Conservation (phyloP, 1,139 yeast genomes). For the Petasospora rhodanensis region DNA sequence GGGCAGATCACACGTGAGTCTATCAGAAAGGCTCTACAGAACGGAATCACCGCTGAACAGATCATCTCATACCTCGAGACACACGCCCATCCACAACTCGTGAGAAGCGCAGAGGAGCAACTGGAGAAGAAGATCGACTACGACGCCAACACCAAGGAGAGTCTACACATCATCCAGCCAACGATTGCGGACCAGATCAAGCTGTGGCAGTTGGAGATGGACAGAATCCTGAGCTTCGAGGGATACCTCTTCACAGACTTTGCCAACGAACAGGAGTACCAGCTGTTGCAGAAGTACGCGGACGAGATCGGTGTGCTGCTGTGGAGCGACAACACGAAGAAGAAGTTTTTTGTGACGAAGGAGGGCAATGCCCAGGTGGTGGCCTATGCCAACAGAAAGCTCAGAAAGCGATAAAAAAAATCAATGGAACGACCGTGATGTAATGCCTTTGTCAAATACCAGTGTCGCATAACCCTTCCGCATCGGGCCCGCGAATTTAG, state of each 20-base stretch:
- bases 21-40: constrained; percentile 72
- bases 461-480: no score
- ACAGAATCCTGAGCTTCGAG: constrained; percentile 80
- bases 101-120: constrained; percentile 61
- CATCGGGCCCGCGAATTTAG: no score
- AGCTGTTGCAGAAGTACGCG: constrained; percentile 70
- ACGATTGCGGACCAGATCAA: constrained; percentile 94
- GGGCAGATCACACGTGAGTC: constrained; percentile 94
- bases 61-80: constrained; percentile 82
- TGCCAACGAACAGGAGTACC: constrained; percentile 71
- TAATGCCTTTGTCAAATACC: no score
- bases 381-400: constrained; percentile 73
- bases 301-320: constrained; percentile 84
- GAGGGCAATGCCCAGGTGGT: constrained; percentile 89
- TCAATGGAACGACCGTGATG: no score
- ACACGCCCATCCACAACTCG: constrained; percentile 95
- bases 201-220: constrained; percentile 94
- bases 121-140: constrained; percentile 60
- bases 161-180: constrained; percentile 77
- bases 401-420: constrained; percentile 22
- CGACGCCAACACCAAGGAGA: constrained; percentile 52
- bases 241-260: constrained; percentile 88
- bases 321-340: constrained; percentile 73
- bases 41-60: constrained; percentile 95
- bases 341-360: constrained; percentile 69